Conservation (phyloP, 2,329 filamentous ascomycete species). For the Pyrenochaeta sp. region DNA sequence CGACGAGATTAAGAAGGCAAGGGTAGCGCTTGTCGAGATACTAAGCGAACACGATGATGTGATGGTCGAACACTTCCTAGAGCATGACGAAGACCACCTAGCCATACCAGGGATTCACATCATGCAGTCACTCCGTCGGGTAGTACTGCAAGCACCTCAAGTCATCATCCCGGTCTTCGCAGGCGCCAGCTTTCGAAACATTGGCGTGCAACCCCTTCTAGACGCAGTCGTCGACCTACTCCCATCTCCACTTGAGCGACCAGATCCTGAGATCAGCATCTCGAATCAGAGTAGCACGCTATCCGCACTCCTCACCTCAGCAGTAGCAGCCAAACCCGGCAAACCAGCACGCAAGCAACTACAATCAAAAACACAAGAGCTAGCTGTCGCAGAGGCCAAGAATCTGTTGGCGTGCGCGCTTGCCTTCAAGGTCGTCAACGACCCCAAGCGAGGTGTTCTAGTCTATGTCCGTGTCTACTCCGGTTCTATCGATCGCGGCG, state of each 20-base stretch:
- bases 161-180: conserved; percentile 86
- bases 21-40: conserved; percentile 79
- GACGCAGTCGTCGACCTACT: conserved; percentile 89
- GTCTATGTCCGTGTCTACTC: conserved; percentile 94
- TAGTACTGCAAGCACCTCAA: conserved; percentile 73
- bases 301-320: conserved; percentile 53
- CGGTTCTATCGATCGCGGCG: conserved; percentile 77
- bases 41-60: conserved; percentile 88
- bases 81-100: conserved; percentile 75
- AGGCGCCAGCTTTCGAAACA: conserved; percentile 91
- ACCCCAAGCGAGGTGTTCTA: conserved; percentile 83
- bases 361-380: conserved; percentile 5
- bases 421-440: conserved; percentile 93
- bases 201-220: conserved; percentile 90
- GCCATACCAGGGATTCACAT: conserved; percentile 72
- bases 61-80: conserved; percentile 85
- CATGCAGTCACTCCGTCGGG: conserved; percentile 75
- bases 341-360: conserved; percentile 26
- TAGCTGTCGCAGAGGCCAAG: conserved; percentile 51
- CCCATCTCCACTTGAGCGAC: conserved; percentile 81
- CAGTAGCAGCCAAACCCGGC: conserved; percentile 29
- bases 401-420: conserved; percentile 75
- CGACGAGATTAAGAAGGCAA: conserved; percentile 76
- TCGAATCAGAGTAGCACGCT: conserved; percentile 66
- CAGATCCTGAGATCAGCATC: conserved; percentile 79